A percentile compares a stretch with the other conserved stretches of the same genome.
phyloP scores from a whole-genome alignment of 2,329 filamentous ascomycete genomes.

The Hypoxylon sp. region DNA sequence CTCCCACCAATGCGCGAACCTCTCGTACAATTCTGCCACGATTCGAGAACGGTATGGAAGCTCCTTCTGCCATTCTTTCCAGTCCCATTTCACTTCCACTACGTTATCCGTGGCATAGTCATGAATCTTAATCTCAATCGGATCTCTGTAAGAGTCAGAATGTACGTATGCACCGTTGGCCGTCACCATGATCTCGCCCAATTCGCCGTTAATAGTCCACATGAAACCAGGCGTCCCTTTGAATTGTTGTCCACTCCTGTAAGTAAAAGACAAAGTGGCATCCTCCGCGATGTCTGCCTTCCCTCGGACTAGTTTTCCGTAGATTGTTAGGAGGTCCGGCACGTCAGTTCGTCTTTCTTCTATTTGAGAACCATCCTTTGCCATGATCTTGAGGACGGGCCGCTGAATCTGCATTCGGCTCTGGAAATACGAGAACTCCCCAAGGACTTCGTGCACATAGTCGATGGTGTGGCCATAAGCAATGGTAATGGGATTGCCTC shows the following conservation, averaged over 20 bases:
- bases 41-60: conserved; percentile 62
- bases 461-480: conserved; percentile 58
- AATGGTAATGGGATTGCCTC: conserved; percentile 48
- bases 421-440: conserved; percentile 59
- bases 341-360: conserved; percentile 58
- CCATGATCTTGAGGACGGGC: conserved; percentile 57
- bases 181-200: conserved; percentile 64
- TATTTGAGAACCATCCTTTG: conserved; percentile 52
- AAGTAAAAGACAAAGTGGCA: conserved; percentile 61
- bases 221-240: conserved; percentile 61
- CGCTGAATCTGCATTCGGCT: conserved; percentile 63
- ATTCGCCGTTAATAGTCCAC: conserved; percentile 68
- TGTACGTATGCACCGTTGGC: conserved; percentile 50
- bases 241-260: conserved; percentile 65
- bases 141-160: conserved; percentile 55
- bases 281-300: conserved; percentile 49
- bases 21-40: conserved; percentile 71
- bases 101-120: conserved; percentile 63
- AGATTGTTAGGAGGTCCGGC: conserved; percentile 61
- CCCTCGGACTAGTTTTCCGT: conserved; percentile 56
- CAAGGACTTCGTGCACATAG: conserved; percentile 61
- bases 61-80: conserved; percentile 63
- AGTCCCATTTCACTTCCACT: conserved; percentile 61
- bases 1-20: conserved; percentile 59
- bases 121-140: conserved; percentile 65